Percentiles rank a stretch among this genome's conserved stretches.
Evolutionary conservation across 148 eudicot genomes (phyloP).

Genomic region (Vaccinium darrowii): DNA sequence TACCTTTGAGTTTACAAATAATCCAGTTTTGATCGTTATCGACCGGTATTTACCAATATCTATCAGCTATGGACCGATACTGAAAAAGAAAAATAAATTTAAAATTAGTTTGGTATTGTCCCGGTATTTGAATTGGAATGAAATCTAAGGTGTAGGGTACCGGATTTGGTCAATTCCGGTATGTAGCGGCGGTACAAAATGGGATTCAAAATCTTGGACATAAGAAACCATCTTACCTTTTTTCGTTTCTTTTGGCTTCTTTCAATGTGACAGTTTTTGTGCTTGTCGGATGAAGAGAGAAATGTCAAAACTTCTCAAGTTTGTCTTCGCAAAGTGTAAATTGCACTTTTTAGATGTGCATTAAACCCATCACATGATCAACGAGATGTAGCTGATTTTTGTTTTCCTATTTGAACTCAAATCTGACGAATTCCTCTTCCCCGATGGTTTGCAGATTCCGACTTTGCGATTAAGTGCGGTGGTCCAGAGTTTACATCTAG

Average conservation of each 20-base stretch:
- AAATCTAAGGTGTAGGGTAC: too few relatives aligned
- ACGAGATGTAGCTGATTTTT: not conserved
- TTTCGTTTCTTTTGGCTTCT: not conserved
- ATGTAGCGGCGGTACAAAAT: too few relatives aligned
- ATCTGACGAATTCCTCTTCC: conserved; percentile 4
- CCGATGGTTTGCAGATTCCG: conserved; percentile 46
- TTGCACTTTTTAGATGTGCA: not conserved
- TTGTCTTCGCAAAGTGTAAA: not conserved
- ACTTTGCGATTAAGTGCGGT: conserved; percentile 77
- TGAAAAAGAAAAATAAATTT: too few relatives aligned
- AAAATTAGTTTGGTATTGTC: too few relatives aligned
- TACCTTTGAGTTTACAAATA: not conserved
- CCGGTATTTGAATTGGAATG: too few relatives aligned
- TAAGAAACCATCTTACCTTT: not conserved
- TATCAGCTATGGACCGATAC: too few relatives aligned
- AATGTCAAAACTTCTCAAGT: not conserved
- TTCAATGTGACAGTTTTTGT: not conserved
- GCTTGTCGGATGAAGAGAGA: not conserved
- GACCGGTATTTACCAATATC: too few relatives aligned
- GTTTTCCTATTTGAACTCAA: not conserved
- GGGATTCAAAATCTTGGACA: too few relatives aligned
- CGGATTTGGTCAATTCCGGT: too few relatives aligned
- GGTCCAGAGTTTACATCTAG: conserved; percentile 51
- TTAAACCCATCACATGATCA: not conserved
- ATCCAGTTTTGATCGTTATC: too few relatives aligned